phyloP scores from a whole-genome alignment of 805 yeast genomes.

The Hermanozyma aechmeae region DNA sequence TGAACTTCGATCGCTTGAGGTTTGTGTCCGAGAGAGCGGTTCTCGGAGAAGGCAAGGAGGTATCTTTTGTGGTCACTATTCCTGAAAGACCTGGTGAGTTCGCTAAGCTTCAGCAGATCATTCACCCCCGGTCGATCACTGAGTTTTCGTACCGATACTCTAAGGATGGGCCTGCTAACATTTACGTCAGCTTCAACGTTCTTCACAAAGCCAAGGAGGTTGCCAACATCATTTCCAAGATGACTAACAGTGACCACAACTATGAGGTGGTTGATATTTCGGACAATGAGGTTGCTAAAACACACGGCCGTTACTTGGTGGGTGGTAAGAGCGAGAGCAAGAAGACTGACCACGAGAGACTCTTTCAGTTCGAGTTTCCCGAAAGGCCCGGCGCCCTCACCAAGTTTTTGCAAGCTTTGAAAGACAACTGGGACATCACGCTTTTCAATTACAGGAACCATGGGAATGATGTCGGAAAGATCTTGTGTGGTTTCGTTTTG shows the following conservation, averaged over 20 bases:
- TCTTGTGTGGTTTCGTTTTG: conserved; percentile 81
- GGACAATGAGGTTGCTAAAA: conserved; percentile 88
- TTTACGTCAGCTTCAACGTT: conserved; percentile 84
- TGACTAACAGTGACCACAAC: conserved; percentile 55
- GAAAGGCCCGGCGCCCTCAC: conserved; percentile 94
- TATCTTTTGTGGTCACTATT: conserved; percentile 78
- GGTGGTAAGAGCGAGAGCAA: conserved; percentile 67
- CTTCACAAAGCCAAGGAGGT: conserved; percentile 69
- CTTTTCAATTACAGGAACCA: conserved; percentile 95
- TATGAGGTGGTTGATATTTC: conserved; percentile 71
- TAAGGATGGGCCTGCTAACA: conserved; percentile 50
- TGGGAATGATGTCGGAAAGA: conserved; percentile 91
- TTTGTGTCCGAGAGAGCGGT: conserved; percentile 97
- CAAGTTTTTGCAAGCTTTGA: conserved; percentile 63
- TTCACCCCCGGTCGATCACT: conserved; percentile 85
- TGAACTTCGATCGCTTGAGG: conserved; percentile 94
- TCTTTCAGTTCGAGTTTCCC: conserved; percentile 87
- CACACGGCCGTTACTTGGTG: conserved; percentile 91
- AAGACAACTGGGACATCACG: conserved; percentile 82
- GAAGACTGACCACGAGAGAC: conserved; percentile 59
- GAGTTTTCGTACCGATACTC: conserved; percentile 87
- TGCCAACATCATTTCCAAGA: conserved; percentile 46
- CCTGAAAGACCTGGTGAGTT: conserved; percentile 94
- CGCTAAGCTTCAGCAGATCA: conserved; percentile 59
- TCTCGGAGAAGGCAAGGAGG: conserved; percentile 97